A percentile compares a stretch with the other conserved stretches of the same genome.
These are phyloP conservation scores for Acanthamoeba culbertsoni DNA, from an alignment of 208 protist species.

Conservation along the genomic window DNA sequence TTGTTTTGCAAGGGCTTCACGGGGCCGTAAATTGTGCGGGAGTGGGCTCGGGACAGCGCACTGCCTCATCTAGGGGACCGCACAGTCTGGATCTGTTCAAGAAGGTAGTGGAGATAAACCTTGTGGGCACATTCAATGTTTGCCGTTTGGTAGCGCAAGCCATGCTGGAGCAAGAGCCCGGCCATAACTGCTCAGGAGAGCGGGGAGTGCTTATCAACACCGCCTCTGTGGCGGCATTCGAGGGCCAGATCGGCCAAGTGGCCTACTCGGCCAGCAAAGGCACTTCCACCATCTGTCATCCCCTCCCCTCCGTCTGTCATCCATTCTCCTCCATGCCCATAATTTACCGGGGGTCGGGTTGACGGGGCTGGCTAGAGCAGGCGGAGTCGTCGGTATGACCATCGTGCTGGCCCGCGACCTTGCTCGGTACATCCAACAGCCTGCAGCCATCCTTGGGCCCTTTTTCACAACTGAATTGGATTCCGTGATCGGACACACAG, in stretches of 20 bases:
- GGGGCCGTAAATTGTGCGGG: conserved; percentile 87
- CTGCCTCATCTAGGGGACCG: conserved; percentile 32
- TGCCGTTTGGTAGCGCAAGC: conserved; percentile 70
- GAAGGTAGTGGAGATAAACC: conserved; percentile 83
- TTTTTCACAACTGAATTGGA: not conserved
- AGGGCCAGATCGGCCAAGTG: conserved; percentile 89
- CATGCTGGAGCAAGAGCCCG: not conserved
- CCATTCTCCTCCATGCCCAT: too few relatives aligned
- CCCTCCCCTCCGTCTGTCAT: too few relatives aligned
- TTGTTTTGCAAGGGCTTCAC: conserved; percentile 80
- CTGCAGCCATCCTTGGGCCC: too few relatives aligned
- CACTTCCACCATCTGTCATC: conserved; percentile 52
- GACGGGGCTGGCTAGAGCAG: not conserved
- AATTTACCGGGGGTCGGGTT: not conserved
- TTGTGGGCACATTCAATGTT: conserved; percentile 87
- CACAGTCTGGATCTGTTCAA: conserved; percentile 79
- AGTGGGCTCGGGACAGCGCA: conserved; percentile 65
- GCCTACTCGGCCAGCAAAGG: conserved; percentile 87
- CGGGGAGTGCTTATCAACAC: conserved; percentile 88
- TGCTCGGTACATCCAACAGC: not conserved
- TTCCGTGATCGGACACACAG: conserved; percentile 73
- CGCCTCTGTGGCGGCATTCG: conserved; percentile 85
- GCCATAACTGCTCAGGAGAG: conserved; percentile 71
- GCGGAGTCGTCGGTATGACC: conserved; percentile 82
- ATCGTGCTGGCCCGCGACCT: conserved; percentile 80